Base-by-base conservation (phyloP, 129 eudicot genomes). In the Scalesia atractyloides region DNA sequence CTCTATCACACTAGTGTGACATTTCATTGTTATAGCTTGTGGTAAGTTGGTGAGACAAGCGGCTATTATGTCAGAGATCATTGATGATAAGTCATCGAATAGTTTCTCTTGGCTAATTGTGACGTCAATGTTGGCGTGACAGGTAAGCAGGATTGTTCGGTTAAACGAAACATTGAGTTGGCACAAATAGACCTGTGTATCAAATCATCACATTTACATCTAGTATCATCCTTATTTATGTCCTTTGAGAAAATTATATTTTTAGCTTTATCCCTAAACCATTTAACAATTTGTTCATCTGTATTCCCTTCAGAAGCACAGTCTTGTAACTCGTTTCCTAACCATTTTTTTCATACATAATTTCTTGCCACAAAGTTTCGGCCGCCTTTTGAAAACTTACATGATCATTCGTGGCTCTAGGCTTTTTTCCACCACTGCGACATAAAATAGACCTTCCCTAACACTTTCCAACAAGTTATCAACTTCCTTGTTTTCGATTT, bases 21-120 rank as follows among this genome's bases (percentile, higher is more conserved):
- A 63, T 63, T 36, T 63, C 68, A 63, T 63, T 34, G 6, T 19
- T 63, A 63, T 34, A 26, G 16, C 68, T 63, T 37, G 68, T 63
- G 68, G 48, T 37, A 63, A 63, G 68, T 37, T 63, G 47, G 49
- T 14, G 14, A 63, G 68, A 37, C 68, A 63, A 16, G 68, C 68
- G 8, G 48, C 68, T 13, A 63, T 15, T 63, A 63, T 63, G 49
- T 36, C 68, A 34, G 49, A 2, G 2, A 63, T 63, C 49, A 63
- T 63, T 63, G 68, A 34, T 12, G 49, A 63, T 63, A 63, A 15
- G n/a, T 17, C n/a, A 2, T 6, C 49, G 36, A 63, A 63, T 2
- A 63, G 49, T 37, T 63, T 19, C 48, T 63, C n/a, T 9, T 63
- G 68, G 30, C 48, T 63, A 36, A 36, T 26, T 2, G 6, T 16